A percentile compares a stretch with the other conserved stretches of the same genome.
phyloP scores from a whole-genome alignment of 1,284 basidiomycete species.

The Blastosporella zonata region DNA sequence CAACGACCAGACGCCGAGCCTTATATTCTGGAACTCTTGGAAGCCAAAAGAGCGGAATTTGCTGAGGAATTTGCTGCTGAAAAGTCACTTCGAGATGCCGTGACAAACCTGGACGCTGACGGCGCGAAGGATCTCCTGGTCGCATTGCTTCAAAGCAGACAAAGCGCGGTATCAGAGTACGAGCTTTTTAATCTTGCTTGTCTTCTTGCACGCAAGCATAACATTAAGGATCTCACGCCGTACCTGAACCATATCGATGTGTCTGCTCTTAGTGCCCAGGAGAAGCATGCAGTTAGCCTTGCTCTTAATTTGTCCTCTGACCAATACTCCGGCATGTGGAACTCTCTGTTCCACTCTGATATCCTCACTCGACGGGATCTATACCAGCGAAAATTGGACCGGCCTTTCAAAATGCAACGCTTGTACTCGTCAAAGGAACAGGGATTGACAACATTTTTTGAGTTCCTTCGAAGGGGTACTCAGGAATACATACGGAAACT shows the following conservation, averaged over 20 bases:
- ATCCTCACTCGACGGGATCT: conserved; percentile 50
- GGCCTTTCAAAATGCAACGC: conserved; percentile 55
- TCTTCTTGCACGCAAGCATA: conserved; percentile 40
- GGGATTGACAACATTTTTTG: conserved; percentile 55
- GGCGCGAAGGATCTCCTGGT: conserved; percentile 40
- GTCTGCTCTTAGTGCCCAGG: conserved; percentile 45
- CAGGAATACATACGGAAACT: conserved; percentile 56
- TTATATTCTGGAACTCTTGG: conserved; percentile 54
- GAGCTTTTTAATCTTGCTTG: conserved; percentile 52
- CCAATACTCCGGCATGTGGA: conserved; percentile 53
- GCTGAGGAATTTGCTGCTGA: conserved; percentile 36
- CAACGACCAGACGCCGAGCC: conserved; percentile 32
- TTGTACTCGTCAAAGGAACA: conserved; percentile 54
- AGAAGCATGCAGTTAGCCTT: conserved; percentile 50
- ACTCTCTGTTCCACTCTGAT: conserved; percentile 57
- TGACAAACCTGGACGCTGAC: conserved; percentile 26
- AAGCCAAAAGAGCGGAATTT: conserved; percentile 44
- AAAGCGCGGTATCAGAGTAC: conserved; percentile 54
- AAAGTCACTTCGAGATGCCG: conserved; percentile 24
- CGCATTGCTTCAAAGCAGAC: conserved; percentile 45
- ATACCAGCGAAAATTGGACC: conserved; percentile 44
- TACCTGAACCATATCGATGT: conserved; percentile 53
- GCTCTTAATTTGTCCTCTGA: conserved; percentile 36
- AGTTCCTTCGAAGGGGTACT: conserved; percentile 52
- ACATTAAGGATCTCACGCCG: conserved; percentile 37